Evolutionary conservation across 2,329 filamentous ascomycete genomes (phyloP).

Genomic region (Tolypocladium guangdongense): DNA sequence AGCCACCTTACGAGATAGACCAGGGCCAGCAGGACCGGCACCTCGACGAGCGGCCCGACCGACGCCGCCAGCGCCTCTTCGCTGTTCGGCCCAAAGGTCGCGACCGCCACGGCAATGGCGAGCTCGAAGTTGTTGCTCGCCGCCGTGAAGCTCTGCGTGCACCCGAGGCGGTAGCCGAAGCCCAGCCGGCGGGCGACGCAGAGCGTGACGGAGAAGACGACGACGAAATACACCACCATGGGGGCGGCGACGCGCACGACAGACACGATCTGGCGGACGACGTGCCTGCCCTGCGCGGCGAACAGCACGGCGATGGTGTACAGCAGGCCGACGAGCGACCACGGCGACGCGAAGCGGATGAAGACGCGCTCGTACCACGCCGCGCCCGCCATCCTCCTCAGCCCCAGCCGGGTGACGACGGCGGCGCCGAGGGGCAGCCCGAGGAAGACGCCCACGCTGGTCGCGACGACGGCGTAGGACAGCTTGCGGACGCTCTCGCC

Average conservation of each 20-base stretch:
- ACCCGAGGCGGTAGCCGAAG: conserved; percentile 59
- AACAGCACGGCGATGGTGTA: conserved; percentile 85
- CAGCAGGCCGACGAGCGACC: conserved; percentile 70
- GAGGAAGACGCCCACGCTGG: conserved; percentile 73
- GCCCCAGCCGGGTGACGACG: conserved; percentile 57
- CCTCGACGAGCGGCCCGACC: conserved; percentile 77
- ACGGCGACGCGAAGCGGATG: conserved; percentile 57
- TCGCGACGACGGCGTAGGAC: conserved; percentile 59
- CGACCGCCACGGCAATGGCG: conserved; percentile 78
- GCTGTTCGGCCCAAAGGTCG: conserved; percentile 66
- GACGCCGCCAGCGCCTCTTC: conserved; percentile 74
- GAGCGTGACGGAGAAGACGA: conserved; percentile 64
- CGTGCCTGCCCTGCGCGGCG: conserved; percentile 65
- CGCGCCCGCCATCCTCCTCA: conserved; percentile 44
- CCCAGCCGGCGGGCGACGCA: conserved; percentile 51
- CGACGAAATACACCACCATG: conserved; percentile 67
- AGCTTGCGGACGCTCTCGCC: conserved; percentile 15
- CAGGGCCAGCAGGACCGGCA: conserved; percentile 66
- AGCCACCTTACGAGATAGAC: conserved; percentile 63
- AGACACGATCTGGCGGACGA: conserved; percentile 73
- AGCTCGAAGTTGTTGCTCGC: conserved; percentile 92
- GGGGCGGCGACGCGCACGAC: conserved; percentile 75
- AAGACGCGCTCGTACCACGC: conserved; percentile 59
- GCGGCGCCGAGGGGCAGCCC: conserved; percentile 76
- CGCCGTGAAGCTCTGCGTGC: conserved; percentile 78